A percentile compares a stretch with the other conserved stretches of the same genome.
phyloP scores from a whole-genome alignment of 306 rosid species.

The Lagenaria siceraria region DNA sequence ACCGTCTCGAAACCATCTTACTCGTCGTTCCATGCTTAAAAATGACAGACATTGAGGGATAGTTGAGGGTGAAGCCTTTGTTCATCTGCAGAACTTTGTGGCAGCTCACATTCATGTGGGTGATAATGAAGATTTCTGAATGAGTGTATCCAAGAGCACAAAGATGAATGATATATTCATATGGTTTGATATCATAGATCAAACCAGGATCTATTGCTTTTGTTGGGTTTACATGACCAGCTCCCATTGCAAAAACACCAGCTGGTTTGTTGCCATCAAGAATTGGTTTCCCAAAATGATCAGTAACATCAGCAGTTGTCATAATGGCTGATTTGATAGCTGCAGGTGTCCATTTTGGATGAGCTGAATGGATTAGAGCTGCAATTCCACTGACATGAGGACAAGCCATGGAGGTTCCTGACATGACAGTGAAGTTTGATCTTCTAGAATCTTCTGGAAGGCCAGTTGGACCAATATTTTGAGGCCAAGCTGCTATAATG shows the following conservation, averaged over 20 bases:
- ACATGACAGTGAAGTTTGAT: conserved; percentile 79
- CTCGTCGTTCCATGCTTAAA: conserved; percentile 38
- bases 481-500: conserved; percentile 98
- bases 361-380: conserved; percentile 62
- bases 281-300: conserved; percentile 56
- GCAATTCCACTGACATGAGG: conserved; percentile 90
- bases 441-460: conserved; percentile 75
- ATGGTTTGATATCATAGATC: conserved; percentile 56
- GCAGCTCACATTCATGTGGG: conserved; percentile 74
- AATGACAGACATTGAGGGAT: conserved; percentile 57
- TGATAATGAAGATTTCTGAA: conserved; percentile 49
- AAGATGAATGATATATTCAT: conserved; percentile 56
- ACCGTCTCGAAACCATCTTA: conserved; percentile 34
- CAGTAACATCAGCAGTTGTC: conserved; percentile 63
- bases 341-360: conserved; percentile 72
- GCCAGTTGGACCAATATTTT: conserved; percentile 73
- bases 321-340: conserved; percentile 72
- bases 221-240: conserved; percentile 69
- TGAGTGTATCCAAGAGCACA: conserved; percentile 69
- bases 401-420: conserved; percentile 92
- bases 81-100: conserved; percentile 28
- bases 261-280: conserved; percentile 64
- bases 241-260: conserved; percentile 48
- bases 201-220: conserved; percentile 68
- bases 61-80: conserved; percentile 72